Percentiles rank a stretch among this genome's conserved stretches.
These are phyloP conservation scores for Fonsecaea erecta DNA, from an alignment of 2,329 filamentous ascomycete genomes.

Conservation along the genomic window DNA sequence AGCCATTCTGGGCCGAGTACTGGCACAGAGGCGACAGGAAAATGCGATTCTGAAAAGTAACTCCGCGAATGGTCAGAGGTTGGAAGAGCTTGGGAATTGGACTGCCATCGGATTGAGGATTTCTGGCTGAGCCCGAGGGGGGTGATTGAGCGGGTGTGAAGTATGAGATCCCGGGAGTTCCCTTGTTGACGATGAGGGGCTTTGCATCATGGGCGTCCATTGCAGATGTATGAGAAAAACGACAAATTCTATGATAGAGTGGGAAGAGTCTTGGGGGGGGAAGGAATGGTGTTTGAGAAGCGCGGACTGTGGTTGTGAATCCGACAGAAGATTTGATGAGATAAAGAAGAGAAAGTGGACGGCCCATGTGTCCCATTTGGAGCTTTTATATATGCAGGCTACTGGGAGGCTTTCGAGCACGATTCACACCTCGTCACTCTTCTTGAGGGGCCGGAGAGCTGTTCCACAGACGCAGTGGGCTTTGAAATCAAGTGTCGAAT, in stretches of 20 bases:
- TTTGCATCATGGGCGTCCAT: conserved; percentile 29
- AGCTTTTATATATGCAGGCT: neutral
- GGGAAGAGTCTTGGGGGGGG: neutral
- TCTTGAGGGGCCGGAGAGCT: neutral
- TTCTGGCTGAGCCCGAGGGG: conserved; percentile 50
- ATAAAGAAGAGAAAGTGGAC: neutral
- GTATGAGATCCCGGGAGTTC: conserved; percentile 51
- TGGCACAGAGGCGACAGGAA: conserved; percentile 69
- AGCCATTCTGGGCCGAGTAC: conserved; percentile 70
- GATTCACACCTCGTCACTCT: neutral
- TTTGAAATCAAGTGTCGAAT: conserved; percentile 13
- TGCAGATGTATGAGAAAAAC: neutral
- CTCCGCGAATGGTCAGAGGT: conserved; percentile 47
- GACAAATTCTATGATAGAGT: neutral
- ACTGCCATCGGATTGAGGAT: conserved; percentile 54
- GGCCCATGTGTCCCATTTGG: neutral
- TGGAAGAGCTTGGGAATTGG: conserved; percentile 57
- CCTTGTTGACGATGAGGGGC: conserved; percentile 44
- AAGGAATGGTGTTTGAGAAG: neutral
- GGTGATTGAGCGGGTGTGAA: conserved; percentile 56
- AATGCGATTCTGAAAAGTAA: conserved; percentile 71
- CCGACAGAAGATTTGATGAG: neutral
- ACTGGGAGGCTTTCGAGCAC: neutral
- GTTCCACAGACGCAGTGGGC: neutral
- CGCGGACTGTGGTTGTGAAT: neutral